Percentiles rank a stretch among this genome's conserved stretches.
phyloP scores from a whole-genome alignment of 306 rosid genomes.

The Datisca glomerata region DNA sequence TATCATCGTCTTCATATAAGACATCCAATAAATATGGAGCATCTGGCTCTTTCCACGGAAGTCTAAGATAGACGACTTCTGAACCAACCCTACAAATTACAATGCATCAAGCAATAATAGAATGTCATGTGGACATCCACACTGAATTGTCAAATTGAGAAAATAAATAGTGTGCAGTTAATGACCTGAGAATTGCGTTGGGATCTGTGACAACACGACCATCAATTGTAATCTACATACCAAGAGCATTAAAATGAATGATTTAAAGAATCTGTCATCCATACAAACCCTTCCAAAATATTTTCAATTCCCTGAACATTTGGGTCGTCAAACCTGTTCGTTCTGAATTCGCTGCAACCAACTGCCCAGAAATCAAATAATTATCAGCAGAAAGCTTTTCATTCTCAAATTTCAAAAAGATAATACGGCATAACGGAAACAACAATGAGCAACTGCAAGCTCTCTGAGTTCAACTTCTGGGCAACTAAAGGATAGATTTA shows the following conservation, averaged over 20 bases:
- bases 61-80: slow-evolving; percentile 64
- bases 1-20: slow-evolving; percentile 64
- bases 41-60: slow-evolving; percentile 88
- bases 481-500: too few species aligned
- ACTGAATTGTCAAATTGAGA: background rate
- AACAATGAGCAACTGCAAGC: too few species aligned
- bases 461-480: too few species aligned
- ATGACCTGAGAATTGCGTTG: slow-evolving; percentile 48
- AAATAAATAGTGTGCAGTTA: slow-evolving; percentile 2
- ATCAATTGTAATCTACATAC: slow-evolving; percentile 56
- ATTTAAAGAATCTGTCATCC: background rate
- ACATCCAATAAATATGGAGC: slow-evolving; percentile 55
- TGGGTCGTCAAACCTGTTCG: slow-evolving; percentile 52
- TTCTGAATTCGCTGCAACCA: slow-evolving; percentile 84
- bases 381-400: background rate
- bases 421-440: too few species aligned
- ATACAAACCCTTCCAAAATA: slow-evolving; percentile 1
- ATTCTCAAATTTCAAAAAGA: too few species aligned
- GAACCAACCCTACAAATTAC: slow-evolving; percentile 34
- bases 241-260: slow-evolving; percentile 4
- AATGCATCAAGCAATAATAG: slow-evolving; percentile 4
- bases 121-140: background rate
- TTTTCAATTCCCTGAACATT: background rate
- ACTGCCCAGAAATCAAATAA: slow-evolving; percentile 37
- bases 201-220: slow-evolving; percentile 52